phyloP scores from a whole-genome alignment of 306 rosid species.

The Urtica urens region DNA sequence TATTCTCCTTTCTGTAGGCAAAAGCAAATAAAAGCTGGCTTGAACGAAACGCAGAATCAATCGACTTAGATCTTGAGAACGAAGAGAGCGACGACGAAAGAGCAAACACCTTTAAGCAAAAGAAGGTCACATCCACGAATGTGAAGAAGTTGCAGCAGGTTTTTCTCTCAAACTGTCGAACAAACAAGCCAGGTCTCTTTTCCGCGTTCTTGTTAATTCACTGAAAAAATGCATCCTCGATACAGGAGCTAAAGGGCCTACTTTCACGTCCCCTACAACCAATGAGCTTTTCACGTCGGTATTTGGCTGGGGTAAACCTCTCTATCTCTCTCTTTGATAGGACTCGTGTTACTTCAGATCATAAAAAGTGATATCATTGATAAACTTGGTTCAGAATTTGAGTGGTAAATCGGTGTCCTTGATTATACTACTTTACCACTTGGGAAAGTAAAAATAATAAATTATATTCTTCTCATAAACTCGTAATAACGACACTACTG shows the following conservation, averaged over 20 bases:
- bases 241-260: slow-evolving; percentile 67
- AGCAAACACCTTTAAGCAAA: slow-evolving; percentile 49
- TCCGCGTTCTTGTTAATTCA: slow-evolving; percentile 1
- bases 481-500: no score
- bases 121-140: slow-evolving; percentile 45
- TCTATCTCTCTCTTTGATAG: background rate
- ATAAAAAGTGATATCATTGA: no score
- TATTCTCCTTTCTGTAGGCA: slow-evolving; percentile 35
- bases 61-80: slow-evolving; percentile 49
- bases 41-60: slow-evolving; percentile 65
- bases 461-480: no score
- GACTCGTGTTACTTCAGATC: no score
- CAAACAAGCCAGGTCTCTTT: background rate
- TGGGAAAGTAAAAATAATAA: no score
- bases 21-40: slow-evolving; percentile 71
- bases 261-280: slow-evolving; percentile 79
- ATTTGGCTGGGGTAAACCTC: slow-evolving; percentile 72
- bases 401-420: no score
- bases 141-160: slow-evolving; percentile 73
- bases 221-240: background rate
- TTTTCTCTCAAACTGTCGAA: background rate
- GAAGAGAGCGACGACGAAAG: slow-evolving; percentile 80
- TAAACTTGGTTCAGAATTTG: no score
- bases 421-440: no score
- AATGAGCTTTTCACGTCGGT: slow-evolving; percentile 70